Evolutionary conservation across 2,329 filamentous ascomycete genomes (phyloP).

Genomic region (Paracorniculantispora psalliotae): DNA sequence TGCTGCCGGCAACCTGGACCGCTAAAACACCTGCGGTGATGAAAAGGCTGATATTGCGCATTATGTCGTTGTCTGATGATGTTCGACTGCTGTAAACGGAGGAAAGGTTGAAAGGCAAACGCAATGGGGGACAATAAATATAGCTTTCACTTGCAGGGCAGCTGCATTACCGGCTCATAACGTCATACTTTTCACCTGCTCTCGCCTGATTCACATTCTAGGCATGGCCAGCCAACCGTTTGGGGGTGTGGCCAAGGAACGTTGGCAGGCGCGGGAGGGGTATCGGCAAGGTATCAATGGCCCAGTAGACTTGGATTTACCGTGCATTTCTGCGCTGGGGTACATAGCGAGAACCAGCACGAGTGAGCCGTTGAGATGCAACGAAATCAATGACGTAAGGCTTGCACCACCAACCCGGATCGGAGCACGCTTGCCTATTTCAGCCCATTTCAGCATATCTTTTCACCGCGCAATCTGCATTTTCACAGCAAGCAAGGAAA

Average conservation of each 20-base stretch:
- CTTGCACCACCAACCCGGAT: not conserved
- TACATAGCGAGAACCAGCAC: conserved; percentile 1
- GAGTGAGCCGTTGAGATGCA: not conserved
- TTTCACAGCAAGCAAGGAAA: not conserved
- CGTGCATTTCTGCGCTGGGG: not conserved
- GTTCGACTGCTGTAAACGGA: not conserved
- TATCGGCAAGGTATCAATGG: conserved; percentile 5
- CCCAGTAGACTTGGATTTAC: not conserved
- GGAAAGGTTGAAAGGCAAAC: not conserved
- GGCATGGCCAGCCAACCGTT: conserved; percentile 2
- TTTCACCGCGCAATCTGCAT: not conserved
- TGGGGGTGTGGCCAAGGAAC: not conserved
- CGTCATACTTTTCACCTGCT: conserved; percentile 13
- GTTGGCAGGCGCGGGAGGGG: not conserved
- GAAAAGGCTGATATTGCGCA: conserved; percentile 73
- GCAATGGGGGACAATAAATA: not conserved
- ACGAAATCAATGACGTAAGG: conserved; percentile 11
- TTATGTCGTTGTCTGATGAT: conserved; percentile 37
- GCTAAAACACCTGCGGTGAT: conserved; percentile 64
- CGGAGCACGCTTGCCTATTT: not conserved
- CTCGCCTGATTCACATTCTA: conserved; percentile 9
- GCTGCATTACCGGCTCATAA: conserved; percentile 9
- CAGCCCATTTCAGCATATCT: not conserved
- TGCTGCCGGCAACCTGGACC: conserved; percentile 65
- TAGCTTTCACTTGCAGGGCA: not conserved